Conservation (phyloP, 2,329 filamentous ascomycete genomes). For the Ceratocystis albifundus region DNA sequence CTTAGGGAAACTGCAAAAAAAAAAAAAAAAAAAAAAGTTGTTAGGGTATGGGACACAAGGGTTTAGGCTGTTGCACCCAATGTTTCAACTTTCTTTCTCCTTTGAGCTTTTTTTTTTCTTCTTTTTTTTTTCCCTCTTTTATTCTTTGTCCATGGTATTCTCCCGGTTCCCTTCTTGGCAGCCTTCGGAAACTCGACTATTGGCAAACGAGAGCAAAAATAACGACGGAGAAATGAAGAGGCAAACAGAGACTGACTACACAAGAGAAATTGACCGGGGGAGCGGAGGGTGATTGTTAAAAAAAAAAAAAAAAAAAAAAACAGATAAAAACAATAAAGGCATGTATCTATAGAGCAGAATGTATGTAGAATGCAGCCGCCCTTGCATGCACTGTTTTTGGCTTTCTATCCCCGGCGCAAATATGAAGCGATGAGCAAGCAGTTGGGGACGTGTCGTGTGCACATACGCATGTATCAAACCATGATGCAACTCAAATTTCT, state of each 20-base stretch:
- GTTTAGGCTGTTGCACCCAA: neutral
- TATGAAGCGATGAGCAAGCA: no score
- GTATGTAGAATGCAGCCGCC: neutral
- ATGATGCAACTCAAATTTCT: no score
- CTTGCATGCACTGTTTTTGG: neutral
- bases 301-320: no score
- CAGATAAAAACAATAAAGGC: no score
- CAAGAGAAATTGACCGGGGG: no score
- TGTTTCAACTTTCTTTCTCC: neutral
- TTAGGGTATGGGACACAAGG: slow-evolving; percentile 2
- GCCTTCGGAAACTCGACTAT: neutral
- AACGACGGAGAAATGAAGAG: neutral
- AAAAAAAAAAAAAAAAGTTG: neutral
- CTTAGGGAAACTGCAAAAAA: neutral
- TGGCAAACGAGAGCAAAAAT: neutral
- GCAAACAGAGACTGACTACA: neutral
- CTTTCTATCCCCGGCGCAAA: neutral
- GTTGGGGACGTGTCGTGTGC: no score
- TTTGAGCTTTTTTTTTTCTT: neutral
- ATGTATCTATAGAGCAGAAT: no score
- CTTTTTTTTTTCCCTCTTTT: neutral
- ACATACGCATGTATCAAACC: no score
- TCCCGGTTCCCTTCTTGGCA: neutral
- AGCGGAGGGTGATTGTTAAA: no score
- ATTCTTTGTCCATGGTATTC: neutral